Conservation (phyloP, 129 eudicot genomes). For the Calendula officinalis region DNA sequence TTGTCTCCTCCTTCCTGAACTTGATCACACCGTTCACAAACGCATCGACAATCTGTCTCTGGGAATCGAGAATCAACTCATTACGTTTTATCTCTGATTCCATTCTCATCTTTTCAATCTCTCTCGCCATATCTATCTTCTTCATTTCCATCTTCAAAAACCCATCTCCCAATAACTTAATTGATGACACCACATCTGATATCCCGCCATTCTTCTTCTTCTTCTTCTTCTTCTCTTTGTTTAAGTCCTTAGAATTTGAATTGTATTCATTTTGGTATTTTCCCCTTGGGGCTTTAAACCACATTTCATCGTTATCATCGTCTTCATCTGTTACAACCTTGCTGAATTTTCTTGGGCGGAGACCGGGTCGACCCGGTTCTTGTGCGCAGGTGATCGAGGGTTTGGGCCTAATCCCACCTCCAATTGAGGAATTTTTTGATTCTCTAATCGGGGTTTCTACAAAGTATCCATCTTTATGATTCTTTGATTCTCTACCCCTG, state of each 20-base stretch:
- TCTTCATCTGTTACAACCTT: conserved; percentile 31
- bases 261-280: conserved; percentile 21
- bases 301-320: conserved; percentile 28
- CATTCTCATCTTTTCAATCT: conserved; percentile 67
- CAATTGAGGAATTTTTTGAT: conserved; percentile 13
- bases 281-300: conserved; percentile 43
- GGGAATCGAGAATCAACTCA: conserved; percentile 63
- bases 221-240: conserved; percentile 28
- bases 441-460: conserved; percentile 19
- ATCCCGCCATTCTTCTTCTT: conserved; percentile 36
- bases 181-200: conserved; percentile 59
- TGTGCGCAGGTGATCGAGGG: neutral
- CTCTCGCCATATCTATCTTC: conserved; percentile 87
- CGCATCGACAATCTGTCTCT: conserved; percentile 70
- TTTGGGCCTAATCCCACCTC: conserved; percentile 28
- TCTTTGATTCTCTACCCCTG: conserved; percentile 3
- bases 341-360: conserved; percentile 36
- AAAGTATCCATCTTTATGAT: conserved; percentile 17
- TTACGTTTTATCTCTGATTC: conserved; percentile 83
- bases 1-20: conserved; percentile 27
- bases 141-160: conserved; percentile 77
- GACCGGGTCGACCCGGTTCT: conserved; percentile 23
- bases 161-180: conserved; percentile 71
- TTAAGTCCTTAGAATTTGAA: conserved; percentile 18
- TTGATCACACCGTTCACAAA: conserved; percentile 65